Evolutionary conservation across 208 protist species (phyloP), one percentile per base, ranked within the genome.

Genomic region (Crithidia fasciculata): DNA sequence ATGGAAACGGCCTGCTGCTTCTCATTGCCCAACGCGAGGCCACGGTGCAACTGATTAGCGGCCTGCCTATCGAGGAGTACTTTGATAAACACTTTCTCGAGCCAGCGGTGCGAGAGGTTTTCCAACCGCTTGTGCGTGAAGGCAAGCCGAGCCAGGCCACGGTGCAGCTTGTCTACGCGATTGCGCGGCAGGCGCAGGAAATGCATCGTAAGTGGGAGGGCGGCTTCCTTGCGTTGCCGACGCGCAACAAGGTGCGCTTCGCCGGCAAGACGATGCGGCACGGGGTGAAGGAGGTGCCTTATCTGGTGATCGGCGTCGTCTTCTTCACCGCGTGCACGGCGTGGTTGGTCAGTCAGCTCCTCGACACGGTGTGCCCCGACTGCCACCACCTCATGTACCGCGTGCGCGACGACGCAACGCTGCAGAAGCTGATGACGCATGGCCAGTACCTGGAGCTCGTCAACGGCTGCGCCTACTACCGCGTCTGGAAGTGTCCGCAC

Each of bases 111-210:
- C 70, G 67, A 52, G 87, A 94, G 50, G 85, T 96, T 18, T 93
- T 96, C 43, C 88, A 92, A 70, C 91, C 89, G 16, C 87, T 96
- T n/a, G 83, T 96, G 39, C 78, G 82, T 0, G 88, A 91, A 18
- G 91, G 91, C 4, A 84, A 85, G 65, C 75, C 91, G 28, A 94
- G 89, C 69, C 93, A 94, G 71, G 89, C 89, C 2, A 88, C 83
- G 18, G 78, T 96, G 59, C 91, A 96, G 78, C 81, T 94, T n/a
- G 87, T 96, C 36, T 94, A 96, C 76, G 89, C 91, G 12, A 91
- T 96, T 43, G 91, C 89, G 9, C 87, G 91, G 9, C 91, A 96
- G 67, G 86, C 87, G 37, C 85, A 91, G 60, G 91, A 96, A 70
- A 92, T 94, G 88, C 85, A 86, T 45, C 72, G 59, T 2, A 49